Percentiles rank a stretch among this genome's conserved stretches.
These are phyloP conservation scores for Schizophyllum amplum DNA, from an alignment of 1,284 basidiomycete genomes.

Conservation along the genomic window DNA sequence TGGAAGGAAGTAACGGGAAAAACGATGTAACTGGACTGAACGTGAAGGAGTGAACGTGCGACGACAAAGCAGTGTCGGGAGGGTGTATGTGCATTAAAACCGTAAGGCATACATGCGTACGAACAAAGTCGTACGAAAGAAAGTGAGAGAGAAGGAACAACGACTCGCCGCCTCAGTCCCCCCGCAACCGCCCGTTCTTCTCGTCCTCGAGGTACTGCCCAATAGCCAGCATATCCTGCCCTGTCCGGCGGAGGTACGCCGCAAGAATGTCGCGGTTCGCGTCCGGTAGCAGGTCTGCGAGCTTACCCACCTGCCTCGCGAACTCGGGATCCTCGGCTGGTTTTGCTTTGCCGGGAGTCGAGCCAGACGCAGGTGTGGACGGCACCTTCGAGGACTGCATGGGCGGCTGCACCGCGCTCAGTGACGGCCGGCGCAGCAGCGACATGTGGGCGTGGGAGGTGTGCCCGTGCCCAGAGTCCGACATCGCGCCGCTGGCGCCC, in stretches of 20 bases:
- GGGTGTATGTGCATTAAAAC: conserved; percentile 10
- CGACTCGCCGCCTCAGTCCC: conserved; percentile 24
- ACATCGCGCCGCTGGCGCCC: conserved; percentile 20
- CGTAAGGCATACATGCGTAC: not conserved
- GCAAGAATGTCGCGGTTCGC: conserved; percentile 64
- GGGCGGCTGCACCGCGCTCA: not conserved
- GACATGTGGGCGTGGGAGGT: not conserved
- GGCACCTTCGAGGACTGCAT: not conserved
- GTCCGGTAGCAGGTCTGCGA: conserved; percentile 69
- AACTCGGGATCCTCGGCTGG: conserved; percentile 40
- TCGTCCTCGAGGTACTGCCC: conserved; percentile 86
- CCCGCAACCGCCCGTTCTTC: conserved; percentile 59
- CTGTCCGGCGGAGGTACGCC: conserved; percentile 63
- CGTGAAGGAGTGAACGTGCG: too few relatives aligned
- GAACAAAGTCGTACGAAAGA: conserved; percentile 1
- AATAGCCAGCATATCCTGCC: conserved; percentile 77
- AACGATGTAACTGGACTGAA: too few relatives aligned
- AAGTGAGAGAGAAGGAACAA: too few relatives aligned
- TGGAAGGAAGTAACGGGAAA: too few relatives aligned
- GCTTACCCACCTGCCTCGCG: conserved; percentile 57
- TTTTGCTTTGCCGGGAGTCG: conserved; percentile 14
- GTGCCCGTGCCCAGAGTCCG: not conserved
- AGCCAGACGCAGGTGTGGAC: not conserved
- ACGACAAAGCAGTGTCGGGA: not conserved
- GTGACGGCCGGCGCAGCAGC: not conserved